Evolutionary conservation across 1,139 yeast species (phyloP), one percentile per base, ranked within the genome.

Genomic region (Pichiaceae sp.): DNA sequence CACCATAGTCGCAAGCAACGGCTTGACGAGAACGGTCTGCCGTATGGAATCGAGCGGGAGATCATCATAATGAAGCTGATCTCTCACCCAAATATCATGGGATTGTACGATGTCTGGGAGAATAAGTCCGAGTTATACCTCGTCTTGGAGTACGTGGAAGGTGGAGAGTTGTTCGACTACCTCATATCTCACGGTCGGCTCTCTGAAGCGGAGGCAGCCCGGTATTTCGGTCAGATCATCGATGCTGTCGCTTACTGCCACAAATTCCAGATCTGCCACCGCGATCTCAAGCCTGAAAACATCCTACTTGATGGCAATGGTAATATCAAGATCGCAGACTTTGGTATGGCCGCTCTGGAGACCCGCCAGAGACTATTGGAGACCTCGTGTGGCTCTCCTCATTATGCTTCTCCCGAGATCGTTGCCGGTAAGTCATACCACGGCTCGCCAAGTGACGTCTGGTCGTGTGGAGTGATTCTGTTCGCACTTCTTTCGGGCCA

Each of bases 331-430:
- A 74, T 82, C 47, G 94, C 93, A 6, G 94, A 82, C 59, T 82
- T 82, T 52, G 94, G 93, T 35, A 82, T 82, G 93, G 93, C 93
- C 19, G 91, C 93, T 19, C 63, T 82, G 45, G 89, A 82, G 57
- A 70, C 80, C 43, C 77, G 78, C 40, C 83, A 80, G 32, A 77
- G 75, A 56, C 60, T 82, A 40, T 62, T 82, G 38, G 87, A 80
- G 55, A 82, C 94, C 8, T 75, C 84, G 12, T 82, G 94, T 63
- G 94, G 93, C 3, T 78, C 87, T 29, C 93, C 94, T 17, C 94
- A 82, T 60, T 82, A 82, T 56, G 93, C 93, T 12, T 85, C 93
- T 6, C 94, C 94, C 1, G 94, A 82, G 61, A 82, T 82, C 45
- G 89, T 82, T 24, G 71, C 79, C 51, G 91, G 93, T 12, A 71